A percentile compares a stretch with the other conserved stretches of the same genome.
Evolutionary conservation across 78 protist species (phyloP).

Genomic region (Tieghemostelium lacteum): DNA sequence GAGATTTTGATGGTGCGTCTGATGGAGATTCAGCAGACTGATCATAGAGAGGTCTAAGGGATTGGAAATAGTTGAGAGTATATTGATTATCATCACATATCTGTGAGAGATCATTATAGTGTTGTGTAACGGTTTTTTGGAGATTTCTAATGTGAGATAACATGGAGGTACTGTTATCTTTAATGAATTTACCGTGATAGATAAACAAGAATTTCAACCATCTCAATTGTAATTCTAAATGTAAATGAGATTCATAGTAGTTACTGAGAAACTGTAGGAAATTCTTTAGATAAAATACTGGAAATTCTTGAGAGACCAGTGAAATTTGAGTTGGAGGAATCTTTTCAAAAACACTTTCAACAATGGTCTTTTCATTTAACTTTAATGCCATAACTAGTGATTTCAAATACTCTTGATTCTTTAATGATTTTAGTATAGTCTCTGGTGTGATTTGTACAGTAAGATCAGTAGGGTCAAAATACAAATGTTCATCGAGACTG

Average conservation of each 20-base stretch:
- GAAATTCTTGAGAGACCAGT: conserved; percentile 73
- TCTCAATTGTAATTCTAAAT: conserved; percentile 84
- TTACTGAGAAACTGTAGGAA: conserved; percentile 74
- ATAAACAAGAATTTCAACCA: conserved; percentile 75
- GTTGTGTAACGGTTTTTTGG: conserved; percentile 61
- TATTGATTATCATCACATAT: conserved; percentile 32
- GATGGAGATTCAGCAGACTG: neutral
- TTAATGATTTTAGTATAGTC: conserved; percentile 19
- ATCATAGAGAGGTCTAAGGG: neutral
- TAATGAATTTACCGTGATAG: conserved; percentile 80
- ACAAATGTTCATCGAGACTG: conserved; percentile 87
- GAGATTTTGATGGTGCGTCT: neutral
- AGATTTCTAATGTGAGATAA: conserved; percentile 65
- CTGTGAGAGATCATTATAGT: conserved; percentile 63
- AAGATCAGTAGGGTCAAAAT: conserved; percentile 94
- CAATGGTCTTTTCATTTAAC: conserved; percentile 80
- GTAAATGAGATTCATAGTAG: conserved; percentile 56
- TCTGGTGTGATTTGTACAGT: conserved; percentile 89
- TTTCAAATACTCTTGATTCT: conserved; percentile 29
- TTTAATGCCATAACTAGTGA: conserved; percentile 90
- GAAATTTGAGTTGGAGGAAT: conserved; percentile 76
- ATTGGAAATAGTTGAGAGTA: neutral
- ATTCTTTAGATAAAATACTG: conserved; percentile 64
- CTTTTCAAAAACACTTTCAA: conserved; percentile 60
- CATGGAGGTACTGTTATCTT: conserved; percentile 35